Percentiles rank a stretch among this genome's conserved stretches.
phyloP scores from a whole-genome alignment of 1,139 yeast genomes.

The Meyerozyma smithsonii region DNA sequence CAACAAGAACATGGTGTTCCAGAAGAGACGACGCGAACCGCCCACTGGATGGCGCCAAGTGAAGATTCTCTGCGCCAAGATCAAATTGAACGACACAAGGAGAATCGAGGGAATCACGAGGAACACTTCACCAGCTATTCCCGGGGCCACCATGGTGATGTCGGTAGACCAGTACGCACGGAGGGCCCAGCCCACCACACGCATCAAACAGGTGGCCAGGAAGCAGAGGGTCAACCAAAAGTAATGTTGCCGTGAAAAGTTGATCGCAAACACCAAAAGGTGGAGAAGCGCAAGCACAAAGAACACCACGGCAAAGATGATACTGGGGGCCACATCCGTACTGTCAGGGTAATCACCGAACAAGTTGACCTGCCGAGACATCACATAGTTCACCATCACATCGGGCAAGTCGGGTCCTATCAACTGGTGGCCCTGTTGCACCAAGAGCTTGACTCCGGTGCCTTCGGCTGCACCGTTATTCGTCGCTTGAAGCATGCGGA shows the following conservation, averaged over 20 bases:
- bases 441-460: conserved; percentile 19
- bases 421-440: conserved; percentile 17
- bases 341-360: conserved; percentile 6
- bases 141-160: conserved; percentile 1
- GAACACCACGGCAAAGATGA: conserved; percentile 5
- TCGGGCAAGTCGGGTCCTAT: conserved; percentile 21
- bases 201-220: conserved; percentile 3
- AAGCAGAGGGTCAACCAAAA: conserved; percentile 6
- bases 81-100: conserved; percentile 6
- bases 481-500: conserved; percentile 12
- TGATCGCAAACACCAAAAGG: conserved; percentile 3
- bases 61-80: conserved; percentile 7
- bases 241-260: conserved; percentile 5
- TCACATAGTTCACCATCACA: conserved; percentile 4
- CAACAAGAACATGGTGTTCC: conserved; percentile 5
- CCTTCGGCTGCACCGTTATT: conserved; percentile 18
- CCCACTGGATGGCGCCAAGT: conserved; percentile 9
- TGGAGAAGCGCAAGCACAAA: conserved; percentile 3
- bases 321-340: conserved; percentile 5
- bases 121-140: conserved; percentile 5
- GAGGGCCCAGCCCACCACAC: conserved; percentile 4
- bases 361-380: conserved; percentile 3
- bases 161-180: conserved; percentile 5
- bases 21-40: conserved; percentile 6
- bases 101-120: conserved; percentile 4